Evolutionary conservation across 306 rosid genomes (phyloP), one percentile per base, ranked within the genome.

Genomic region (Dalbergia cochinchinensis): DNA sequence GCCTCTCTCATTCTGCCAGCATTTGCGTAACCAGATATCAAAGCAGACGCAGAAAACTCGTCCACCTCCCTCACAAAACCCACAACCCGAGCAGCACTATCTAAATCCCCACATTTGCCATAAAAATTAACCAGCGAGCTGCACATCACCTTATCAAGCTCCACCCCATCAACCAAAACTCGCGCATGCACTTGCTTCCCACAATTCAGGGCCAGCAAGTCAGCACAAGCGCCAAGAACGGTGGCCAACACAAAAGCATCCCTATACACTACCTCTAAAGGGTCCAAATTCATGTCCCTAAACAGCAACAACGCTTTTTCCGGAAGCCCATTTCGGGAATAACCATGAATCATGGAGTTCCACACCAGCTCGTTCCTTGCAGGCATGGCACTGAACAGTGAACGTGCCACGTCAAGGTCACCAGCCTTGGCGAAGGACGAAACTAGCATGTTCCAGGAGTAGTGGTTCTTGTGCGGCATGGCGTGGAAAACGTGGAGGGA

Each of bases 151-250:
- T 83, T 78, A 84, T 93, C 97, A 47, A 83, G 41, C 60, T 90
- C 90, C 37, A 93, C 51, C 42, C 70, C 72, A 78, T 87, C 90
- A 63, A 90, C 68, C 16, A 90, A 64, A 82, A 88, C 74, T 31
- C 88, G 97, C 0, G 93, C 91, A 67, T 93, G 98, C 39, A 91
- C 87, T 83, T 93, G 98, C 84, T 86, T 93, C 35, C 98, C 98
- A 35, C 90, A 87, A 31, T 62, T 87, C 72, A 87, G 85, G 66
- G 90, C 91, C 65, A 48, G 14, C 82, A 88, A 68, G 63, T 93
- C 92, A 57, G 91, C 86, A 82, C 94, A 91, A 1, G 87, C 92
- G 5, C 93, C 83, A 22, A 93, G 66, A 45, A 83, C 85, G 0
- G 94, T 88, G 6, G 98, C 85, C 83, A 93, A 55, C 61, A 90